A percentile compares a stretch with the other conserved stretches of the same genome.
Conservation (phyloP, 106 monocot genomes). For the Dendrobium nobile region DNA sequence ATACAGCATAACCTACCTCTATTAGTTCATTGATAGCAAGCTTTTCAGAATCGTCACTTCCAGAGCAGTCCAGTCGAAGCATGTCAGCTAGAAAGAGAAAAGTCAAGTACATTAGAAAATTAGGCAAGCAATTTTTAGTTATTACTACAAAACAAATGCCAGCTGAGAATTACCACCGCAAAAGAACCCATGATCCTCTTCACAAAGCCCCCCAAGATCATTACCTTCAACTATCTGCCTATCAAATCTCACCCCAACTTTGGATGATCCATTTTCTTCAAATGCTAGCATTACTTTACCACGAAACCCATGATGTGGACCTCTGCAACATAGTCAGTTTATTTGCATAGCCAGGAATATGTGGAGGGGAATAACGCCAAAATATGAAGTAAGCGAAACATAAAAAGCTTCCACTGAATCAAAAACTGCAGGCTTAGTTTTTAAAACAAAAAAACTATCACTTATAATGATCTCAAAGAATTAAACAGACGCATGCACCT, state of each 20-base stretch:
- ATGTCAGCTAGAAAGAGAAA: constrained; percentile 31
- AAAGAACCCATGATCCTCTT: constrained; percentile 97
- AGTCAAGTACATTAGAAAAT: neutral
- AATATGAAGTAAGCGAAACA: neutral
- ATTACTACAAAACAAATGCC: neutral
- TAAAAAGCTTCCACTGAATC: neutral
- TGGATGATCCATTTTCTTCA: constrained; percentile 79
- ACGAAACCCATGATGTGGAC: constrained; percentile 61
- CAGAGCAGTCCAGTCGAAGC: constrained; percentile 44
- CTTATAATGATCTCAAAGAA: neutral
- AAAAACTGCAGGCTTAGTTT: neutral
- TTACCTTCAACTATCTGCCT: constrained; percentile 79
- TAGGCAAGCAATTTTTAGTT: neutral
- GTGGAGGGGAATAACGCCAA: neutral
- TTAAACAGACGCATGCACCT: neutral
- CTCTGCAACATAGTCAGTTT: constrained; percentile 23
- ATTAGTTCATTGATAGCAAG: constrained; percentile 53
- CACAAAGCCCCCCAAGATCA: constrained; percentile 92
- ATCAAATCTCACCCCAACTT: constrained; percentile 97
- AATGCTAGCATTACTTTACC: constrained; percentile 90
- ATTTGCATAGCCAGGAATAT: neutral
- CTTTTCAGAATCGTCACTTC: constrained; percentile 53
- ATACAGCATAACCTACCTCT: constrained; percentile 22
- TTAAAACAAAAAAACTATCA: neutral
- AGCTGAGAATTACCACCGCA: constrained; percentile 51